Evolutionary conservation across 139 green algal species (phyloP).

Genomic region (Tetradesmus obliquus): DNA sequence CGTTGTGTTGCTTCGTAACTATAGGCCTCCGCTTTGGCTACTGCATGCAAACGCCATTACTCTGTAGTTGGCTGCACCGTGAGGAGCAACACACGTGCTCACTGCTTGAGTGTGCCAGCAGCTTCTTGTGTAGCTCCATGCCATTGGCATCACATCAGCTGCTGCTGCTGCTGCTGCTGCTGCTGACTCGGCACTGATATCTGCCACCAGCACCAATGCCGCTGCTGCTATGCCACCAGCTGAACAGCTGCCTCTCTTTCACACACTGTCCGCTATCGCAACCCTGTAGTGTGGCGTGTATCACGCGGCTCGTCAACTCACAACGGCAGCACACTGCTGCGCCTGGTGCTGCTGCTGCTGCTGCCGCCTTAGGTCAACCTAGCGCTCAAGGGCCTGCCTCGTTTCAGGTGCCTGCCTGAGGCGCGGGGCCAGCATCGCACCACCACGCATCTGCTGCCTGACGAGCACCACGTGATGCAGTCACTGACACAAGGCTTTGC

Average conservation of each 20-base stretch:
- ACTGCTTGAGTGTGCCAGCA: not conserved
- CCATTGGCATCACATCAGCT: too few species aligned
- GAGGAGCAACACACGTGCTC: not conserved
- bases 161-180: too few species aligned
- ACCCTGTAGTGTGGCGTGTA: too few species aligned
- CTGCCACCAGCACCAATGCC: too few species aligned
- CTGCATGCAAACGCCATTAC: too few species aligned
- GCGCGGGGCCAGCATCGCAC: slow-evolving; percentile 58
- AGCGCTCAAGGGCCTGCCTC: slow-evolving; percentile 58
- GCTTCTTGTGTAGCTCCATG: not conserved
- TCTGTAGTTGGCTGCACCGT: not conserved
- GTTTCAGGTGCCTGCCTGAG: slow-evolving; percentile 67
- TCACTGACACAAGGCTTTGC: slow-evolving; percentile 43
- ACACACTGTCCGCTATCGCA: too few species aligned
- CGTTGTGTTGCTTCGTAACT: not conserved
- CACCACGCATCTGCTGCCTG: slow-evolving; percentile 69
- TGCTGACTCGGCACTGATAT: too few species aligned
- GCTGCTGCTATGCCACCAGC: too few species aligned
- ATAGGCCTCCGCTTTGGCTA: not conserved
- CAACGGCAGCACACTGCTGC: not conserved
- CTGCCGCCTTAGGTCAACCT: slow-evolving; percentile 63
- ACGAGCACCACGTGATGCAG: slow-evolving; percentile 49
- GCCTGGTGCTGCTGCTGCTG: not conserved
- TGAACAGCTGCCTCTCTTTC: too few species aligned
- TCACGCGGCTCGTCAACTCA: not conserved